Percentiles rank a stretch among this genome's conserved stretches.
phyloP scores from a whole-genome alignment of 352 stramenopile genomes.

The Pythium periplocum region DNA sequence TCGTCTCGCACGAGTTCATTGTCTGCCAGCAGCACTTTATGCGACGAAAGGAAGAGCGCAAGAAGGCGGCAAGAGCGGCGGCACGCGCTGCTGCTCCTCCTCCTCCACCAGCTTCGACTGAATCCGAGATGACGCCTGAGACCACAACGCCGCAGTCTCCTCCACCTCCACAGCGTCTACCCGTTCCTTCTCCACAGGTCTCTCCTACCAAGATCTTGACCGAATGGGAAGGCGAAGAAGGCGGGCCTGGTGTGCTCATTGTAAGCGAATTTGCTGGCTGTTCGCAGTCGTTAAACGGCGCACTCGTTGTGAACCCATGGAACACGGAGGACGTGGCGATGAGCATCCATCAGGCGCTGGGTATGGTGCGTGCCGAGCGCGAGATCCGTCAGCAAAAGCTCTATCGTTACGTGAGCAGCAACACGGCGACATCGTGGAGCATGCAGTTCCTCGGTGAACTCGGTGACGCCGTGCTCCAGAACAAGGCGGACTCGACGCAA shows the following conservation, averaged over 20 bases:
- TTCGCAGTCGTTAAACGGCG: conserved; percentile 81
- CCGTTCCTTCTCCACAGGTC: conserved; percentile 17
- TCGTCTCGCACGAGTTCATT: conserved; percentile 88
- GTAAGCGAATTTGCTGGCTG: conserved; percentile 87
- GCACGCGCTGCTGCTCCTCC: conserved; percentile 12
- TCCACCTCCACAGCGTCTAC: too few species aligned
- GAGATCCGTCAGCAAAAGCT: conserved; percentile 88
- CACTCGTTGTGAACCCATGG: conserved; percentile 85
- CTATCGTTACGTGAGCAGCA: conserved; percentile 83
- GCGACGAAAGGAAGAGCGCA: conserved; percentile 64
- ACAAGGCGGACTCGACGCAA: conserved; percentile 38
- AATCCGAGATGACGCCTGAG: too few species aligned
- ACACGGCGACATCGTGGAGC: conserved; percentile 82
- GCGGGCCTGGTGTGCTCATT: conserved; percentile 79
- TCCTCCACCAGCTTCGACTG: too few species aligned
- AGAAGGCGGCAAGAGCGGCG: conserved; percentile 36
- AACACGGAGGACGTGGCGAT: conserved; percentile 83
- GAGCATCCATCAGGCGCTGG: conserved; percentile 79
- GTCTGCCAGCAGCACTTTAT: conserved; percentile 85
- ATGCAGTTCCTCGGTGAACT: conserved; percentile 79
- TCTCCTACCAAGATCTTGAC: conserved; percentile 54
- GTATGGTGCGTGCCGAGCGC: conserved; percentile 76
- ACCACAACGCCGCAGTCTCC: too few species aligned
- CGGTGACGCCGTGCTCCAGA: conserved; percentile 49
- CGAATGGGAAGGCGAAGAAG: conserved; percentile 75